Evolutionary conservation across 2,329 filamentous ascomycete species (phyloP).

Genomic region (Didymella keratinophila): DNA sequence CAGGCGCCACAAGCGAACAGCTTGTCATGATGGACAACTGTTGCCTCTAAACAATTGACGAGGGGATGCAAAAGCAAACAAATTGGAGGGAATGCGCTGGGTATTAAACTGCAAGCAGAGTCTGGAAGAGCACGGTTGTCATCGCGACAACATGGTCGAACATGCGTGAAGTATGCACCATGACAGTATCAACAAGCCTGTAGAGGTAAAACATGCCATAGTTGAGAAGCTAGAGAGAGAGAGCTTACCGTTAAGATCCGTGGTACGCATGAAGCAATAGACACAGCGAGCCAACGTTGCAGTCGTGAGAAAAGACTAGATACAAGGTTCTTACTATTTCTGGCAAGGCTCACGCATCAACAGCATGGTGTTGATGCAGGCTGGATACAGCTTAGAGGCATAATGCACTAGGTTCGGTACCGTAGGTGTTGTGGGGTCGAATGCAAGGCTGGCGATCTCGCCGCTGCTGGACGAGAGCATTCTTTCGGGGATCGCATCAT

Average conservation of each 20-base stretch:
- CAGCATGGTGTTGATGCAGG: neutral
- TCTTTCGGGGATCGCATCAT: neutral
- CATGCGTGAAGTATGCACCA: neutral
- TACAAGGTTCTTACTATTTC: neutral
- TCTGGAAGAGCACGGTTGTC: neutral
- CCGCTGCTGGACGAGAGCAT: neutral
- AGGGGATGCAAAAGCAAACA: neutral
- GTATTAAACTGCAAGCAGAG: neutral
- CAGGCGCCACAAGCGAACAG: slow-evolving; percentile 12
- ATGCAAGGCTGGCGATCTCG: neutral
- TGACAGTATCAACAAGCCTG: neutral
- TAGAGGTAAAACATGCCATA: neutral
- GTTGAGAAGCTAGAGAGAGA: neutral
- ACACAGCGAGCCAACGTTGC: neutral
- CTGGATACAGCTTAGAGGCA: neutral
- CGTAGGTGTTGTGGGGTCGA: neutral
- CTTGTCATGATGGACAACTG: slow-evolving; percentile 8
- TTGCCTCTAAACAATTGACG: slow-evolving; percentile 2
- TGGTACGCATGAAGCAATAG: neutral
- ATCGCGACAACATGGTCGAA: neutral
- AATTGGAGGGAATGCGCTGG: neutral
- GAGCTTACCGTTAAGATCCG: neutral
- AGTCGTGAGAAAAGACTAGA: neutral
- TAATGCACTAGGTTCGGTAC: slow-evolving; percentile 1
- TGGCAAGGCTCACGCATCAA: neutral